Percentiles rank a stretch among this genome's conserved stretches.
Evolutionary conservation across 1,284 basidiomycete species (phyloP).

Genomic region (Pyrrhoderma lamaoense): DNA sequence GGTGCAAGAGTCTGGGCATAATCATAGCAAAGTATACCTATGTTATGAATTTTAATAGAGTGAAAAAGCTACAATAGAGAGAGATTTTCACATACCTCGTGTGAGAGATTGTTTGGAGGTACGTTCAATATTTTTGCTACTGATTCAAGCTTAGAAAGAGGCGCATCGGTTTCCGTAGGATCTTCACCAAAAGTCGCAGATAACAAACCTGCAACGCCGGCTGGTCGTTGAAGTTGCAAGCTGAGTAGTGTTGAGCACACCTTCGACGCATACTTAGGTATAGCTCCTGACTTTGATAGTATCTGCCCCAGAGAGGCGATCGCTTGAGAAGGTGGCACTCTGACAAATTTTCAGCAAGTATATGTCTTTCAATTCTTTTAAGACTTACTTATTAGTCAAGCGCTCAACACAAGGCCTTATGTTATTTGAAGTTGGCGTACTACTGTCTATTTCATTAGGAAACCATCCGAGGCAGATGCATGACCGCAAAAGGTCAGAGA

Average conservation of each 20-base stretch:
- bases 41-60: not conserved
- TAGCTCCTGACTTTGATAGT: conserved; percentile 37
- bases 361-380: too few species aligned
- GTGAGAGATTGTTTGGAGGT: conserved; percentile 42
- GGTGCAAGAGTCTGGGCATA: conserved; percentile 43
- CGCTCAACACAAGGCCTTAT: conserved; percentile 39
- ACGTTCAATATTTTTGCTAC: conserved; percentile 51
- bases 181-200: conserved; percentile 61
- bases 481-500: conserved; percentile 49
- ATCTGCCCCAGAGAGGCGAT: conserved; percentile 57
- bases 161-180: conserved; percentile 39
- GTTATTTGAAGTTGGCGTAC: conserved; percentile 1
- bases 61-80: not conserved
- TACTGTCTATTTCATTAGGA: conserved; percentile 27
- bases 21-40: conserved; percentile 58
- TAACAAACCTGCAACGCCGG: conserved; percentile 61
- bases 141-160: conserved; percentile 61
- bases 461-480: conserved; percentile 64
- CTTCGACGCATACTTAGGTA: conserved; percentile 44
- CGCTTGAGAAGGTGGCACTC: conserved; percentile 55
- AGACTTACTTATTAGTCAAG: conserved; percentile 45
- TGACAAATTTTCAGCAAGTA: conserved; percentile 29
- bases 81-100: conserved; percentile 37
- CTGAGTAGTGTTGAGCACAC: conserved; percentile 54
- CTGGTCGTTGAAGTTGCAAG: conserved; percentile 57